Evolutionary conservation across 106 monocot species (phyloP).

Genomic region (Iris macrosiphon): DNA sequence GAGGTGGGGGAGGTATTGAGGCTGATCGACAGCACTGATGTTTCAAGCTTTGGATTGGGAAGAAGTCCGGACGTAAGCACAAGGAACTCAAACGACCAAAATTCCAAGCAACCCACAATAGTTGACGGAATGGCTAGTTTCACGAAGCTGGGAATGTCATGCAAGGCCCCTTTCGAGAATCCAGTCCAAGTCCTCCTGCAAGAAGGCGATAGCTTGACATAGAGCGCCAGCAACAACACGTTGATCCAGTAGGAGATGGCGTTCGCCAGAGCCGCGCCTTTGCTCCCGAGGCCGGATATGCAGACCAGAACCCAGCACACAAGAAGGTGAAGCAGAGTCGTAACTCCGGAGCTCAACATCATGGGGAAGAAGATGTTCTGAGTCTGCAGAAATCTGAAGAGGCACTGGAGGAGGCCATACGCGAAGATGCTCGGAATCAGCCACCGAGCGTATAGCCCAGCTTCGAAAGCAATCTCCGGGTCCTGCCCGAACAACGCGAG

Average conservation of each 20-base stretch:
- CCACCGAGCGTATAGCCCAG: constrained; percentile 62
- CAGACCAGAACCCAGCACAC: constrained; percentile 64
- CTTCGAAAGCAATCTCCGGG: constrained; percentile 61
- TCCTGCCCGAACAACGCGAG: constrained; percentile 49
- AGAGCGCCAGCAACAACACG: constrained; percentile 37
- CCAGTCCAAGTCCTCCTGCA: constrained; percentile 66
- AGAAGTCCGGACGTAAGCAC: constrained; percentile 13
- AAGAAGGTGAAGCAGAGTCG: constrained; percentile 49
- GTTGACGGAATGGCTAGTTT: constrained; percentile 74
- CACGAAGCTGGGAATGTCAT: constrained; percentile 38
- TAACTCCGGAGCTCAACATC: constrained; percentile 44
- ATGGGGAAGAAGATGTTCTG: constrained; percentile 64
- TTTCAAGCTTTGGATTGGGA: constrained; percentile 14
- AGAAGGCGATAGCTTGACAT: constrained; percentile 43
- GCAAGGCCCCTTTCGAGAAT: constrained; percentile 50
- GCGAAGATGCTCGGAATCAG: constrained; percentile 67
- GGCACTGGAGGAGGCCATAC: constrained; percentile 70
- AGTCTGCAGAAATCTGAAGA: constrained; percentile 35
- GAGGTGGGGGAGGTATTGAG: too few relatives aligned
- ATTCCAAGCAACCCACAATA: constrained; percentile 49
- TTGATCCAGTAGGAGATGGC: constrained; percentile 71
- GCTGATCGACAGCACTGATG: constrained; percentile 14
- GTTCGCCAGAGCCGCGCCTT: constrained; percentile 67
- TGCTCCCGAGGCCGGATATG: constrained; percentile 36
- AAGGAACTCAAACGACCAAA: constrained; percentile 10